Conservation (phyloP, 2,329 filamentous ascomycete species). For the Pestalotiopsis sp. region DNA sequence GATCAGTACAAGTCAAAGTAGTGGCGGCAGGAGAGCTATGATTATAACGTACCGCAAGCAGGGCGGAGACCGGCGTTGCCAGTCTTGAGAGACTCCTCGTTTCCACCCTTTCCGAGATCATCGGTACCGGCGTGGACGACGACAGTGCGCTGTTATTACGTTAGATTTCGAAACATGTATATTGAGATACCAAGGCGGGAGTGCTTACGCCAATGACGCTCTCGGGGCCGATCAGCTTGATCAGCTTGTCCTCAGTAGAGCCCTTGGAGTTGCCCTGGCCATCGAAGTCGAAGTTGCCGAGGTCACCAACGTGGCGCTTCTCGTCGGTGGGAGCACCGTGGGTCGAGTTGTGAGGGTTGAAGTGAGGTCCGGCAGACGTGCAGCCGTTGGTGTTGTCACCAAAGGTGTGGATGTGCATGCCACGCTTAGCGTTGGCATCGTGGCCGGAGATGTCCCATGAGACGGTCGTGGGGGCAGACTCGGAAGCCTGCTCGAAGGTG, state of each 20-base stretch:
- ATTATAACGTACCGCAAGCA: slow-evolving; percentile 76
- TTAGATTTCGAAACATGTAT: slow-evolving; percentile 23
- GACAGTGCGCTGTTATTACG: slow-evolving; percentile 73
- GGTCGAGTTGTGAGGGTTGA: slow-evolving; percentile 19
- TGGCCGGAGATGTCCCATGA: slow-evolving; percentile 91
- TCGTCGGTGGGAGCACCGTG: slow-evolving; percentile 77
- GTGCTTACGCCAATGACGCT: slow-evolving; percentile 87
- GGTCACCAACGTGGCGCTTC: slow-evolving; percentile 91
- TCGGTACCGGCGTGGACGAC: slow-evolving; percentile 95
- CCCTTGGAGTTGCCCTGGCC: slow-evolving; percentile 88
- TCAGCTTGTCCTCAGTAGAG: slow-evolving; percentile 74
- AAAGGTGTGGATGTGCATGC: slow-evolving; percentile 98
- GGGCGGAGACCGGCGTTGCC: slow-evolving; percentile 93
- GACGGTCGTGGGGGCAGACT: slow-evolving; percentile 82
- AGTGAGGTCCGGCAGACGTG: slow-evolving; percentile 97
- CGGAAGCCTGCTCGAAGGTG: slow-evolving; percentile 89
- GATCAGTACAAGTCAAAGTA: slow-evolving; percentile 4
- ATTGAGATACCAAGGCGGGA: not conserved
- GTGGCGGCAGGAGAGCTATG: not conserved
- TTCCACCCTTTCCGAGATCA: slow-evolving; percentile 89
- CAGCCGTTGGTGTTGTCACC: slow-evolving; percentile 99
- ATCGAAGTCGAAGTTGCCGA: slow-evolving; percentile 97
- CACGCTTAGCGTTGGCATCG: slow-evolving; percentile 94
- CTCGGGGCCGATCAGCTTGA: slow-evolving; percentile 96
- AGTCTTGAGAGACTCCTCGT: slow-evolving; percentile 97